These are phyloP conservation scores for Echinosphaeria canescens DNA, from an alignment of 2,329 filamentous ascomycete genomes.

Conservation along the genomic window DNA sequence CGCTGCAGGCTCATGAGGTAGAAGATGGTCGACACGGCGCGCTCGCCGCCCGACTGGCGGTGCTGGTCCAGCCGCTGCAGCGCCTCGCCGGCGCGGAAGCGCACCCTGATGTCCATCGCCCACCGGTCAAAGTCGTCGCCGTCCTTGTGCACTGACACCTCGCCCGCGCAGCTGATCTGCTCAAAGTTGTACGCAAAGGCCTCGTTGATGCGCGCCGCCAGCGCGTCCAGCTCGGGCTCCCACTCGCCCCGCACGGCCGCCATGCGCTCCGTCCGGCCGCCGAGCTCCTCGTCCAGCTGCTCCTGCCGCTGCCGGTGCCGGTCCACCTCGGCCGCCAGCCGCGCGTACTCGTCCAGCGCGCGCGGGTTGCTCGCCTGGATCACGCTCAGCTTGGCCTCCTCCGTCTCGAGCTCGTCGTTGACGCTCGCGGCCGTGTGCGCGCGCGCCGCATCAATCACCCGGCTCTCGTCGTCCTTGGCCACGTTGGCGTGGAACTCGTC, in stretches of 20 bases:
- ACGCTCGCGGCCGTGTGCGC: slow-evolving; percentile 39
- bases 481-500: slow-evolving; percentile 17
- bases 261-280: slow-evolving; percentile 34
- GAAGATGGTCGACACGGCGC: slow-evolving; percentile 93
- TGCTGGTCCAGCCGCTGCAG: slow-evolving; percentile 76
- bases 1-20: slow-evolving; percentile 96
- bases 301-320: slow-evolving; percentile 34
- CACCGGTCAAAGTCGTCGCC: slow-evolving; percentile 88
- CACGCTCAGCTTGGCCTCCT: slow-evolving; percentile 55
- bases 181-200: slow-evolving; percentile 89
- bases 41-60: slow-evolving; percentile 88
- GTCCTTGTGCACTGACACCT: slow-evolving; percentile 74
- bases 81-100: slow-evolving; percentile 76
- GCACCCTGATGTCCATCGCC: slow-evolving; percentile 86
- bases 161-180: slow-evolving; percentile 82
- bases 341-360: slow-evolving; percentile 58
- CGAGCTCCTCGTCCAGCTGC: slow-evolving; percentile 29
- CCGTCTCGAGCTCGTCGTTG: slow-evolving; percentile 50
- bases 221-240: slow-evolving; percentile 64
- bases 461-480: slow-evolving; percentile 15
- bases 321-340: slow-evolving; percentile 47
- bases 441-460: slow-evolving; percentile 19
- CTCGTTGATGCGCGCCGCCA: slow-evolving; percentile 65
- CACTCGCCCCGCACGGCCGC: slow-evolving; percentile 45
- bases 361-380: slow-evolving; percentile 59